These are phyloP conservation scores for Xylariaceae sp. DNA, from an alignment of 2,329 filamentous ascomycete genomes.

Conservation along the genomic window DNA sequence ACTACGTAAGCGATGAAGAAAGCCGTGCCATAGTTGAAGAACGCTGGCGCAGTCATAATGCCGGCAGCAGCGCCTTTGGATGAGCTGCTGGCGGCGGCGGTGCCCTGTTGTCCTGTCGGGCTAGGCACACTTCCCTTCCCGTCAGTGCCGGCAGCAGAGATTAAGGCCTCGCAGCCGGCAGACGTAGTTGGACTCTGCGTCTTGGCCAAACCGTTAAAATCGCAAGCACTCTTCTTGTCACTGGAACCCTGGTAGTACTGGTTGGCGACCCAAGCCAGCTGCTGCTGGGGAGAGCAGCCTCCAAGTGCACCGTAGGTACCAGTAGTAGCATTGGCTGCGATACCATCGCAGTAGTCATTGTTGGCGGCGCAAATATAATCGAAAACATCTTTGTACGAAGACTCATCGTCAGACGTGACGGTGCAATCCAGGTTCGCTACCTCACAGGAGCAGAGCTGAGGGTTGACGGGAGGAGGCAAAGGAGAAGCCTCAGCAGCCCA, in stretches of 20 bases:
- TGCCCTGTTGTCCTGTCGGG: slow-evolving; percentile 44
- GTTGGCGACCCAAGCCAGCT: slow-evolving; percentile 75
- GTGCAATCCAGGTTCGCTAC: slow-evolving; percentile 71
- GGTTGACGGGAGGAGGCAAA: slow-evolving; percentile 83
- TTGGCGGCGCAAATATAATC: slow-evolving; percentile 68
- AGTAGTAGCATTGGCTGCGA: slow-evolving; percentile 65
- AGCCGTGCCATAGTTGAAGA: slow-evolving; percentile 35
- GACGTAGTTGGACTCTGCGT: slow-evolving; percentile 51
- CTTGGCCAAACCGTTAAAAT: slow-evolving; percentile 69
- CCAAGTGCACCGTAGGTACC: slow-evolving; percentile 77
- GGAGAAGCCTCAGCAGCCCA: slow-evolving; percentile 70
- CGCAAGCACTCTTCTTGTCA: slow-evolving; percentile 63
- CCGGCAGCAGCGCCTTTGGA: slow-evolving; percentile 49
- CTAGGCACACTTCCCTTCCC: slow-evolving; percentile 59
- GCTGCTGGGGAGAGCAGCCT: slow-evolving; percentile 72
- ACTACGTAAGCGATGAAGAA: slow-evolving; percentile 53
- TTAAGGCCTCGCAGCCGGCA: slow-evolving; percentile 58
- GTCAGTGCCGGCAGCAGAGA: slow-evolving; percentile 65
- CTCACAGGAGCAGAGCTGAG: slow-evolving; percentile 85
- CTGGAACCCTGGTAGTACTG: slow-evolving; percentile 66
- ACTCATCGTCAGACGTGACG: slow-evolving; percentile 56
- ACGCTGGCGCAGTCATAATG: slow-evolving; percentile 37
- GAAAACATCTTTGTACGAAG: slow-evolving; percentile 71
- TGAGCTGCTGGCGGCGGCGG: slow-evolving; percentile 43
- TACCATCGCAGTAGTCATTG: slow-evolving; percentile 63